A percentile compares a stretch with the other conserved stretches of the same genome.
phyloP scores from a whole-genome alignment of 768 basidiomycete genomes.

The Mycena maculata region DNA sequence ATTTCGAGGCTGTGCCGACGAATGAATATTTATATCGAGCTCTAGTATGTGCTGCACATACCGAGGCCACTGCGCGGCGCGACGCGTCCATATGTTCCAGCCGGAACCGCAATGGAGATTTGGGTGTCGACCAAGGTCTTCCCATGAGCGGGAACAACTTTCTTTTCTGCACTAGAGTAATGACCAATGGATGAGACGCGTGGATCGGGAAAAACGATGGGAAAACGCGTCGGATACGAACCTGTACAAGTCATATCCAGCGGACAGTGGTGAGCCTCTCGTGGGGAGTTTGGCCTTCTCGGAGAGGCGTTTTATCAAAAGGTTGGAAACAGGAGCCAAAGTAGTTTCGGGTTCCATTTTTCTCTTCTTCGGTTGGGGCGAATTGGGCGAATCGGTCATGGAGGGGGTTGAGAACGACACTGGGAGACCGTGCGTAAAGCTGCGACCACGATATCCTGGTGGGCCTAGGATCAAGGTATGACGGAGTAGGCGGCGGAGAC shows the following conservation, averaged over 20 bases:
- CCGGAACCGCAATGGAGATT: slow-evolving; percentile 92
- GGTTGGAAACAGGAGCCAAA: slow-evolving; percentile 56
- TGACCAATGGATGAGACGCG: slow-evolving; percentile 17
- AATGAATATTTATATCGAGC: not conserved
- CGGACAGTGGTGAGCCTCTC: slow-evolving; percentile 85
- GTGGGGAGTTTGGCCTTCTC: slow-evolving; percentile 87
- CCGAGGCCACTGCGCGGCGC: slow-evolving; percentile 96
- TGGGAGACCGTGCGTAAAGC: too few relatives aligned
- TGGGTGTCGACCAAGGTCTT: slow-evolving; percentile 94
- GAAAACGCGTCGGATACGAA: slow-evolving; percentile 46
- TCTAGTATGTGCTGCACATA: slow-evolving; percentile 53
- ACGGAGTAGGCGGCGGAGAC: too few relatives aligned
- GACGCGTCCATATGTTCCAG: slow-evolving; percentile 95
- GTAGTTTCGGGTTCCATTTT: slow-evolving; percentile 56
- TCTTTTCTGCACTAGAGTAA: slow-evolving; percentile 79
- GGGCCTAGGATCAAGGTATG: too few relatives aligned
- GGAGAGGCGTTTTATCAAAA: slow-evolving; percentile 89
- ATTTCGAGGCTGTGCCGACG: slow-evolving; percentile 81
- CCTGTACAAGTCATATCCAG: slow-evolving; percentile 97
- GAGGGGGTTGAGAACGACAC: not conserved
- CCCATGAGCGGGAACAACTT: slow-evolving; percentile 86
- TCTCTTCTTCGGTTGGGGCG: slow-evolving; percentile 65
- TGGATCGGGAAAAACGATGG: not conserved
- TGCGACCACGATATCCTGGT: too few relatives aligned
- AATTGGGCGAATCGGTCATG: slow-evolving; percentile 49